These are phyloP conservation scores for Xylaria telfairii DNA, from an alignment of 495 filamentous ascomycete genomes.

Conservation along the genomic window DNA sequence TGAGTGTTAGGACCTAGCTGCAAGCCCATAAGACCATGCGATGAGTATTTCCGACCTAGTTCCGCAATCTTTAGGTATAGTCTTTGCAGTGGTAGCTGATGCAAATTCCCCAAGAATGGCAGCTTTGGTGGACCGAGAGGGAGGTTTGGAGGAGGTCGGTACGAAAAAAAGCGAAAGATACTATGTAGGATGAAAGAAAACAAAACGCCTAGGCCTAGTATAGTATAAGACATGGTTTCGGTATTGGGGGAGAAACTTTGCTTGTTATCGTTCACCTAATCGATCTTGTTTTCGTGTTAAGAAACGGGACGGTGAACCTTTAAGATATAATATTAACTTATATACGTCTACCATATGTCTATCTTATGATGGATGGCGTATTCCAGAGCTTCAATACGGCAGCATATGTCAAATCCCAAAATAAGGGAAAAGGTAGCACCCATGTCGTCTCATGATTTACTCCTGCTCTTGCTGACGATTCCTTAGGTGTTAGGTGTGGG, in stretches of 20 bases:
- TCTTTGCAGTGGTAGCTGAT: constrained; percentile 43
- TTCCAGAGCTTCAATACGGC: too few relatives aligned
- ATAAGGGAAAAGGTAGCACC: not conserved
- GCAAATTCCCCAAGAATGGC: constrained; percentile 52
- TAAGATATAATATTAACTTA: not conserved
- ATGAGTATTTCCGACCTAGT: not conserved
- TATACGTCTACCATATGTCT: not conserved
- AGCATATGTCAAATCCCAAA: too few relatives aligned
- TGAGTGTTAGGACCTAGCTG: constrained; percentile 11
- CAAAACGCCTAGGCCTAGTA: not conserved
- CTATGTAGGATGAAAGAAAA: not conserved
- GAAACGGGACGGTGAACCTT: not conserved
- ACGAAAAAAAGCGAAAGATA: not conserved
- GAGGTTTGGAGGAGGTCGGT: constrained; percentile 16
- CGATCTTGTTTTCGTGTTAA: not conserved
- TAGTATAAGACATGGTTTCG: not conserved
- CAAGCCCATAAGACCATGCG: constrained; percentile 22
- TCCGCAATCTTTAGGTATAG: constrained; percentile 21
- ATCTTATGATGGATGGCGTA: too few relatives aligned
- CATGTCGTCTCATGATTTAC: not conserved
- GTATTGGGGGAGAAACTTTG: too few relatives aligned
- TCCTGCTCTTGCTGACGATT: not conserved
- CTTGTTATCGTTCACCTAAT: not conserved
- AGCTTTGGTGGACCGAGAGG: constrained; percentile 32
- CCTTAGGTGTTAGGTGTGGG: not conserved